Evolutionary conservation across 2,329 filamentous ascomycete genomes (phyloP).

Genomic region (Trichoderma oligosporum): DNA sequence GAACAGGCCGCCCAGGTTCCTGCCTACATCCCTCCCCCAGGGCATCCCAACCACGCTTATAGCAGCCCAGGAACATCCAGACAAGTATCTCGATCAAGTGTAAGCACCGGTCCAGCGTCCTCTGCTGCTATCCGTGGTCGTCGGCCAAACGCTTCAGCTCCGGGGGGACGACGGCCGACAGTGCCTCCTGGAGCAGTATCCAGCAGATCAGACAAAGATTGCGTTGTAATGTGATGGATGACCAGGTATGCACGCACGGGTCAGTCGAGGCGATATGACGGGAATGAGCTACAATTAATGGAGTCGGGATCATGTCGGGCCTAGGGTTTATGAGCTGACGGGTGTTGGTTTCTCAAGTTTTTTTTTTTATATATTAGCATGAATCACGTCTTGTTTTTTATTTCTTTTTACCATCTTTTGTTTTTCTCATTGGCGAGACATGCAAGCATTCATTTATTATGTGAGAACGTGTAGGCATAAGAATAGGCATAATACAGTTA

Average conservation of each 20-base stretch:
- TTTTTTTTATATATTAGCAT: neutral
- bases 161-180: constrained; percentile 26
- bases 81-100: constrained; percentile 1
- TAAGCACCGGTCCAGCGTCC: neutral
- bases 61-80: constrained; percentile 31
- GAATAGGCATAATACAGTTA: no score
- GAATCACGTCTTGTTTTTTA: neutral
- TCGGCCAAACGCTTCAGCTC: constrained; percentile 22
- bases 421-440: no score
- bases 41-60: constrained; percentile 47
- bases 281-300: neutral
- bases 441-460: neutral
- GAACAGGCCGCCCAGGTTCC: constrained; percentile 52
- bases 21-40: constrained; percentile 50
- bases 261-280: neutral
- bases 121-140: constrained; percentile 9
- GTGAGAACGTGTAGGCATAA: neutral
- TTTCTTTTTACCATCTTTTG: no score
- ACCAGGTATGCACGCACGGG: no score
- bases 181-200: constrained; percentile 25
- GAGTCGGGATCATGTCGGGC: neutral
- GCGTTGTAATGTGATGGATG: constrained; percentile 48
- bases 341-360: neutral
- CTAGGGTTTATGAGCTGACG: neutral
- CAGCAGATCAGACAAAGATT: constrained; percentile 35